A percentile compares a stretch with the other conserved stretches of the same genome.
Conservation (phyloP, 2,329 filamentous ascomycete species). For the Diaporthe velutina region DNA sequence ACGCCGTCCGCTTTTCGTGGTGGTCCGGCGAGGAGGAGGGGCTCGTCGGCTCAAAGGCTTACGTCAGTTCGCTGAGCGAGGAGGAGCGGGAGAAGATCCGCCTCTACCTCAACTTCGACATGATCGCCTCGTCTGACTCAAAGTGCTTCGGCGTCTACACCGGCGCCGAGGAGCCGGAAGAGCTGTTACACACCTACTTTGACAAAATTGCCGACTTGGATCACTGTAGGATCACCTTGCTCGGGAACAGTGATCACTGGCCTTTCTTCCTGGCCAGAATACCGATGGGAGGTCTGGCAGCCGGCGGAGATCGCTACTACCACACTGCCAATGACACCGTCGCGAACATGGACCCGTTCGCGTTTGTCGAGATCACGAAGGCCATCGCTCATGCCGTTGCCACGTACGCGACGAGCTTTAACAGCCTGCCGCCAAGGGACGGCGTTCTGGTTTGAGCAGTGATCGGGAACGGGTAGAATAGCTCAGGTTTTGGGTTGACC, state of each 20-base stretch:
- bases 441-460: background rate
- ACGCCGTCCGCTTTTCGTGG: constrained; percentile 58
- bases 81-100: constrained; percentile 50
- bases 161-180: background rate
- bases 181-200: background rate
- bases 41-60: constrained; percentile 51
- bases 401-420: constrained; percentile 61
- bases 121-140: constrained; percentile 50
- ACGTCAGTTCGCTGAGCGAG: constrained; percentile 50
- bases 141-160: constrained; percentile 41
- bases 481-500: background rate
- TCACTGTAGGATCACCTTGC: constrained; percentile 18
- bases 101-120: constrained; percentile 57
- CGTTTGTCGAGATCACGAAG: constrained; percentile 42
- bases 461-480: too few species aligned
- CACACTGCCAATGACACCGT: background rate
- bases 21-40: constrained; percentile 61
- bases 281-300: constrained; percentile 68
- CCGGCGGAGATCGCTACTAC: constrained; percentile 56
- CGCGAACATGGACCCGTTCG: background rate
- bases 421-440: constrained; percentile 37
- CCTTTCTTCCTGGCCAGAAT: constrained; percentile 70
- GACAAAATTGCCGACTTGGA: background rate
- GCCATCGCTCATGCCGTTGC: constrained; percentile 67
- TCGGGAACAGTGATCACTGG: constrained; percentile 67